Percentiles rank a stretch among this genome's conserved stretches.
phyloP scores from a whole-genome alignment of 1,139 yeast species.

The Zygoascus hellenicus region DNA sequence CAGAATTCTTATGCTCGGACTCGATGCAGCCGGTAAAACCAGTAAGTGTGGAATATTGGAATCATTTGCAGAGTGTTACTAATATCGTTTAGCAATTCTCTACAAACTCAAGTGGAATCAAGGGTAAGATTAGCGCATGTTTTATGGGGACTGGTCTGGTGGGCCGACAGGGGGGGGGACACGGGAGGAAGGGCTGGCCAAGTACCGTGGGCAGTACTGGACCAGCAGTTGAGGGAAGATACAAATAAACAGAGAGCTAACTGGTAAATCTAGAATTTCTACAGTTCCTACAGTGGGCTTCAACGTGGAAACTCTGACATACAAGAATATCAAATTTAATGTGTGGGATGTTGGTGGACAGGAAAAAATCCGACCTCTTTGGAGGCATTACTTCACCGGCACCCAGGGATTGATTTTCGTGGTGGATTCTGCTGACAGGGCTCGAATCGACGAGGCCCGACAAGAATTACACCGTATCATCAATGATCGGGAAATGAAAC shows the following conservation, averaged over 20 bases:
- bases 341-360: slow-evolving; percentile 99
- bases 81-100: slow-evolving; percentile 42
- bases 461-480: slow-evolving; percentile 73
- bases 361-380: slow-evolving; percentile 79
- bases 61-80: not conserved
- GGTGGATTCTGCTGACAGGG: slow-evolving; percentile 72
- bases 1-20: slow-evolving; percentile 81
- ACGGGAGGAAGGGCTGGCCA: no score
- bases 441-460: slow-evolving; percentile 71
- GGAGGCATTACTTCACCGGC: slow-evolving; percentile 95
- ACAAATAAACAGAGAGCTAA: not conserved
- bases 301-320: slow-evolving; percentile 88
- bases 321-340: slow-evolving; percentile 80
- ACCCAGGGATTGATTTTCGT: slow-evolving; percentile 92
- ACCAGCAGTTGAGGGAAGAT: not conserved
- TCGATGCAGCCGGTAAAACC: slow-evolving; percentile 91
- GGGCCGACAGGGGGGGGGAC: no score
- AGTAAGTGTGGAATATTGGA: slow-evolving; percentile 36
- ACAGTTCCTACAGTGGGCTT: slow-evolving; percentile 95
- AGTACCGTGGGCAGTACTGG: no score
- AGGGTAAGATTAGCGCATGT: slow-evolving; percentile 32
- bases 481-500: slow-evolving; percentile 72
- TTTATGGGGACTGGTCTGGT: not conserved
- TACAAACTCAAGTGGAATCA: slow-evolving; percentile 70
- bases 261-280: slow-evolving; percentile 40